Conservation (phyloP, 768 basidiomycete genomes). For the Rhodotorula sphaerocarpa region DNA sequence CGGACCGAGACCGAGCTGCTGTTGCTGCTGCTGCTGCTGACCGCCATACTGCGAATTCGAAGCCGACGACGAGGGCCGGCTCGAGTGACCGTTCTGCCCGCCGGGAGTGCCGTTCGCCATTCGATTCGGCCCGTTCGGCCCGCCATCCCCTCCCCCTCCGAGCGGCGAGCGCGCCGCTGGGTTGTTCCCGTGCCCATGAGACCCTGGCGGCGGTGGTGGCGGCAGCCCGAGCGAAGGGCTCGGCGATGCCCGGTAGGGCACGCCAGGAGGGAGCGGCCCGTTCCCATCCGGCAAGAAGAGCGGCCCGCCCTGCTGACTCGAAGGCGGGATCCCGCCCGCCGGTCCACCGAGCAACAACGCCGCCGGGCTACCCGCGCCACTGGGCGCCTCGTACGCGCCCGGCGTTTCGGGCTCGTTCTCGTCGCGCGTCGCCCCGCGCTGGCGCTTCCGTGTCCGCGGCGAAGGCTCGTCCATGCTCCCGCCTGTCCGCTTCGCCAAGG, state of each 20-base stretch:
- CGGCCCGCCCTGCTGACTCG: not conserved
- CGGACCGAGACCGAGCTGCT: not conserved
- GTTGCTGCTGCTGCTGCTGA: not conserved
- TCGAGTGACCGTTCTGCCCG: slow-evolving; percentile 17
- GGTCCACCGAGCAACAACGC: not conserved
- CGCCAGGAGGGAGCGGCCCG: not conserved
- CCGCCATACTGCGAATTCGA: slow-evolving; percentile 25
- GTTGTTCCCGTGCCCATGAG: slow-evolving; percentile 1
- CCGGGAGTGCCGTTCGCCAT: not conserved
- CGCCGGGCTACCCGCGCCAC: slow-evolving; percentile 13
- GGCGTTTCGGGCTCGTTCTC: slow-evolving; percentile 12
- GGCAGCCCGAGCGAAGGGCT: slow-evolving; percentile 13
- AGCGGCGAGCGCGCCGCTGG: not conserved
- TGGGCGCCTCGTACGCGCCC: not conserved
- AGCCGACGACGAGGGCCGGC: slow-evolving; percentile 26
- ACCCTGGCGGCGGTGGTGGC: not conserved
- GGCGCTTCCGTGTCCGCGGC: slow-evolving; percentile 25
- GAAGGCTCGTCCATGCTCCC: slow-evolving; percentile 17
- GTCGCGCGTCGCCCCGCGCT: slow-evolving; percentile 12
- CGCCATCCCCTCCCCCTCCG: not conserved
- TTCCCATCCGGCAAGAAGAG: not conserved
- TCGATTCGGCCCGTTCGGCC: not conserved
- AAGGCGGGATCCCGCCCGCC: not conserved
- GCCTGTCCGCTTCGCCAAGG: slow-evolving; percentile 17
- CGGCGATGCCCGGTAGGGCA: slow-evolving; percentile 21